Evolutionary conservation across 768 basidiomycete genomes (phyloP), one percentile per base, ranked within the genome.

Genomic region (Wakefieldia striispora): DNA sequence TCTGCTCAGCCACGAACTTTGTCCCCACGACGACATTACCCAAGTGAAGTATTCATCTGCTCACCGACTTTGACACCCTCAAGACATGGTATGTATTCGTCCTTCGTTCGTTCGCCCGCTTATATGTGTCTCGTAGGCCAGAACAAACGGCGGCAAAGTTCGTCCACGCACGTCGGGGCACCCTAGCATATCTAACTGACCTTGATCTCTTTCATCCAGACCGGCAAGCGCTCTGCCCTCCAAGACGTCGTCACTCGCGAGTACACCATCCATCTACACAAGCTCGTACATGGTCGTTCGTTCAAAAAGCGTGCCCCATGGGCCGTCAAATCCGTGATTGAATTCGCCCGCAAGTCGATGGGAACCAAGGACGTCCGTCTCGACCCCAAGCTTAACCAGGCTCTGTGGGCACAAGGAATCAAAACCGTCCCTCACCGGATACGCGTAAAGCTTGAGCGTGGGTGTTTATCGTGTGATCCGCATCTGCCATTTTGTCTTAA

Each of bases 291-390:
- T 72, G 91, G 88, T 60, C 82, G 87, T 53, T 87, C 89, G 37
- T 97, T 97, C 82, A 97, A 97, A 78, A 95, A 95, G 82, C 88
- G 95, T 61, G 93, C 97, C 16, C 97, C 97, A 20, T 87, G 84
- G 77, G 97, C 94, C 60, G 82, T 98, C 74, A 98, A 98, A 78
- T 89, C 91, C 57, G 85, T 98, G 59, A 76, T 91, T 63, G 80
- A 81, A 45, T 99, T 99, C 65, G 94, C 97, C 12, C 83, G 82
- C 62, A 94, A 92, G 76, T 75, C 88, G 31, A 98, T 99, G 97
- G 95, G 94, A 64, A 98, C 97, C 61, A 69, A 77, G 43, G 95
- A 98, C 71, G 89, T 99, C 51, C 84, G 95, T 49, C 64, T 99
- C 66, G 93, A 97, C 76, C 95, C 97, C 58, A 88, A 88, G 62